Base-by-base conservation (phyloP, 2,329 filamentous ascomycete genomes). In the Neofusicoccum parvum region DNA sequence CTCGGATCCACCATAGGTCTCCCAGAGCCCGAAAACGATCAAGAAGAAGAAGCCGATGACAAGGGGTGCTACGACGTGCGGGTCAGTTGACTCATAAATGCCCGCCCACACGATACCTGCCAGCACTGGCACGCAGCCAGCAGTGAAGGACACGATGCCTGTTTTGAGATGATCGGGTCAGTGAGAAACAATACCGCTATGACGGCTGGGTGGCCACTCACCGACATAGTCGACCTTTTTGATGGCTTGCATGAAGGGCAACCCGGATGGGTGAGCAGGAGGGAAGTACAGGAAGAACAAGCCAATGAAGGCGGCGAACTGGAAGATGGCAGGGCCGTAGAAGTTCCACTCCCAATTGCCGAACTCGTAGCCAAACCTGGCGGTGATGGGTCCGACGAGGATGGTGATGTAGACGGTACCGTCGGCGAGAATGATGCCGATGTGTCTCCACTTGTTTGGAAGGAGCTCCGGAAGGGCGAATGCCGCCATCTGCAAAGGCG, bases 371-470 rank as follows among this genome's bases (percentile, higher is more conserved):
- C 77, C 79, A 68, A 78, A 83, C 15, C 81, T 72, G 15, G 78
- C 81, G 10, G 79, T 80, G 9, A 84, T 79, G 2, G 82, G 81
- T 0, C 76, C 80, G 3, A 83, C 75, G 27, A 83, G 77, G 10
- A 83, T 80, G 2, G 79, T 77, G 63, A 84, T 72, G 54, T 80
- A 80, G 14, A 81, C 78, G 10, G 69, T 71, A n/a, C 63, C 54
- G 65, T 73, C 71, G 3, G 80, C 80, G 50, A 83, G 72, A 2
- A 80, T 78, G 64, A 82, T 77, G 41, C 76, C 78, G 36, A 78
- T 80, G 68, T 82, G 79, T 62, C 81, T 71, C 80, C 80, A 83
- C 69, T 83, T 83, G 71, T 83, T 83, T 0, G 81, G 81, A 1
- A 84, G 75, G 23, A 84, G 76, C 67, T 83, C 81, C 5, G 80